Evolutionary conservation across 1,284 basidiomycete species (phyloP), one percentile per base, ranked within the genome.

Genomic region (Papiliotrema nemorosa): DNA sequence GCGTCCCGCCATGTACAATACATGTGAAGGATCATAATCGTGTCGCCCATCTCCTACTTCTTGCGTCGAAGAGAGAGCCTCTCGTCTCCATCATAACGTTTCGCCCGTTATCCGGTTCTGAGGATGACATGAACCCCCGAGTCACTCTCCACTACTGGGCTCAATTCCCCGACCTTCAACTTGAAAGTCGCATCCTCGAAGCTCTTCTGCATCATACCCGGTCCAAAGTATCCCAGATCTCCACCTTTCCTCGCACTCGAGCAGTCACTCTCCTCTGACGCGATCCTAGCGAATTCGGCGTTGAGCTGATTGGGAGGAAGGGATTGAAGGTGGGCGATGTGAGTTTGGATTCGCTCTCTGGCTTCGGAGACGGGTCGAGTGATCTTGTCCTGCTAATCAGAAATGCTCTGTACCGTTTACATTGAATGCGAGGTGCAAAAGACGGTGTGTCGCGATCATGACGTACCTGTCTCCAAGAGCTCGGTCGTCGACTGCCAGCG

Each of bases 41-140:
- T n/a, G n/a, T n/a, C n/a, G n/a, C n/a, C n/a, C n/a, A n/a, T n/a
- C n/a, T n/a, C n/a, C n/a, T n/a, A n/a, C n/a, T n/a, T n/a, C n/a
- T n/a, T n/a, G n/a, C n/a, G n/a, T n/a, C n/a, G n/a, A n/a, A n/a
- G n/a, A n/a, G n/a, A n/a, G n/a, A n/a, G n/a, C n/a, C n/a, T n/a
- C n/a, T n/a, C n/a, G n/a, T n/a, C n/a, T n/a, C n/a, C n/a, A n/a
- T n/a, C n/a, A n/a, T n/a, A n/a, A n/a, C n/a, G n/a, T n/a, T n/a
- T n/a, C n/a, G n/a, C n/a, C n/a, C n/a, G n/a, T n/a, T 74, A 96
- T 10, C 79, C 91, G 42, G 91, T 96, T 62, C 94, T 82, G 73
- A 94, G 77, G 66, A 99, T 90, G 59, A 97, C 72, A 74, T 99
- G 96, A 13, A 96, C 88, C n/a, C 96, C 96, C 60, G 89, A 93